phyloP scores from a whole-genome alignment of 495 filamentous ascomycete species.

The Penicillium waksmanii region DNA sequence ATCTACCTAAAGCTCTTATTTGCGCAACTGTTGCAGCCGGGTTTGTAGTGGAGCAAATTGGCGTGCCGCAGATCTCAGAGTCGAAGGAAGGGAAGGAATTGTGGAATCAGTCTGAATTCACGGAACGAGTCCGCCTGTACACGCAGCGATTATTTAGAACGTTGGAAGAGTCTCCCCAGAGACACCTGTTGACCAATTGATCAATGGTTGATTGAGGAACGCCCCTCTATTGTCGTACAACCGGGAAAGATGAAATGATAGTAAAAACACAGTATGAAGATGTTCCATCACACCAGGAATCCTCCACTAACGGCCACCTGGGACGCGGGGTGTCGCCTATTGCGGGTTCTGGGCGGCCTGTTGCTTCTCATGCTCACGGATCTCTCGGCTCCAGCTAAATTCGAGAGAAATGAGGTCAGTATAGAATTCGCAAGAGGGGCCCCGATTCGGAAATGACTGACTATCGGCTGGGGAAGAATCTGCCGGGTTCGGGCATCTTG shows the following conservation, averaged over 20 bases:
- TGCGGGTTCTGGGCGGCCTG: slow-evolving; percentile 60
- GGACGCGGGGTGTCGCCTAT: slow-evolving; percentile 31
- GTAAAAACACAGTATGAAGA: slow-evolving; percentile 42
- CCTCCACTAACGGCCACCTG: slow-evolving; percentile 25
- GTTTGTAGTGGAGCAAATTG: slow-evolving; percentile 93
- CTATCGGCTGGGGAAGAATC: slow-evolving; percentile 97
- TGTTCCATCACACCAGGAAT: slow-evolving; percentile 34
- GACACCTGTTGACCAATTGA: slow-evolving; percentile 51
- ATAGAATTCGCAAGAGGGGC: slow-evolving; percentile 8
- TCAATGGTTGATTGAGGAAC: slow-evolving; percentile 42
- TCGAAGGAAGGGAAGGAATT: slow-evolving; percentile 62
- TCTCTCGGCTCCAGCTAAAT: slow-evolving; percentile 86
- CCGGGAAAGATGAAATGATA: slow-evolving; percentile 39
- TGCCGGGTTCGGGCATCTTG: slow-evolving; percentile 81
- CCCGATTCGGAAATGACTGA: slow-evolving; percentile 51
- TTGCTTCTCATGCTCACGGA: slow-evolving; percentile 80
- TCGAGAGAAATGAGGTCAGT: slow-evolving; percentile 22
- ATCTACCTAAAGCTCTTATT: slow-evolving; percentile 68
- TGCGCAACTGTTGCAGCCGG: slow-evolving; percentile 87
- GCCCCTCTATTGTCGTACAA: slow-evolving; percentile 53
- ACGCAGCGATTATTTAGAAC: slow-evolving; percentile 51
- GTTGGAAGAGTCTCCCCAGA: slow-evolving; percentile 50
- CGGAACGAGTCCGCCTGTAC: slow-evolving; percentile 57
- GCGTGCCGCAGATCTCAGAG: slow-evolving; percentile 66
- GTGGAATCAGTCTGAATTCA: slow-evolving; percentile 74